Percentiles rank a stretch among this genome's conserved stretches.
phyloP scores from a whole-genome alignment of 768 basidiomycete genomes.

The Plicaturopsis crispa region DNA sequence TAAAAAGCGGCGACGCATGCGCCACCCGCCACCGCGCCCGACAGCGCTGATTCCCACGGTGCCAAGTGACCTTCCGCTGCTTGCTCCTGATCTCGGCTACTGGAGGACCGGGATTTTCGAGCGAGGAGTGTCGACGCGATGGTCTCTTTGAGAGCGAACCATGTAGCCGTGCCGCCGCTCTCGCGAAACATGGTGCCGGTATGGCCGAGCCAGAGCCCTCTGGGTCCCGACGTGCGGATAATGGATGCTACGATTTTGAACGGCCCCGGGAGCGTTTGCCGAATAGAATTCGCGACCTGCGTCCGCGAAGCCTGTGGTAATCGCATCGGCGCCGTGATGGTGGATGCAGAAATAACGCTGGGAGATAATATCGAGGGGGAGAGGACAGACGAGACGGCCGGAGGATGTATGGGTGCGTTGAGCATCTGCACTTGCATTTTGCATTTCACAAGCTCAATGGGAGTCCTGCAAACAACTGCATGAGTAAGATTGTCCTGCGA shows the following conservation, averaged over 20 bases:
- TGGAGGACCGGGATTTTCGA: slow-evolving; percentile 22
- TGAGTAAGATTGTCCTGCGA: slow-evolving; percentile 1
- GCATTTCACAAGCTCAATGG: slow-evolving; percentile 93
- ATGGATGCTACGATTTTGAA: slow-evolving; percentile 57
- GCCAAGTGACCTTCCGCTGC: slow-evolving; percentile 24
- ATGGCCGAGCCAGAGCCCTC: slow-evolving; percentile 81
- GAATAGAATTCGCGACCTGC: neutral
- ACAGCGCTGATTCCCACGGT: slow-evolving; percentile 70
- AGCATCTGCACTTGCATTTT: slow-evolving; percentile 98
- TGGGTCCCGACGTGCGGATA: slow-evolving; percentile 54
- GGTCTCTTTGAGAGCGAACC: slow-evolving; percentile 83
- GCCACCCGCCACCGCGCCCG: slow-evolving; percentile 76
- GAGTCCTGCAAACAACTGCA: slow-evolving; percentile 48
- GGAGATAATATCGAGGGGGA: too few species aligned
- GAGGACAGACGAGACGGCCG: neutral
- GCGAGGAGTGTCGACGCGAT: slow-evolving; percentile 57
- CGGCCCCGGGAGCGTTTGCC: slow-evolving; percentile 58
- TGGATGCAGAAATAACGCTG: slow-evolving; percentile 7
- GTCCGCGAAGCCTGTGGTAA: slow-evolving; percentile 5
- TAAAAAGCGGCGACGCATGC: slow-evolving; percentile 77
- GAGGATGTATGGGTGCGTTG: slow-evolving; percentile 12
- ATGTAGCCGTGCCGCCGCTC: slow-evolving; percentile 78
- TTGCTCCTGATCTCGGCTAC: slow-evolving; percentile 1
- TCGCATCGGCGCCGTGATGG: neutral
- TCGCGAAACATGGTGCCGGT: slow-evolving; percentile 83